These are phyloP conservation scores for Bryoerythrophyllum caledonicum DNA, from an alignment of 225 moss, liverwort and hornwort genomes.

Conservation along the genomic window DNA sequence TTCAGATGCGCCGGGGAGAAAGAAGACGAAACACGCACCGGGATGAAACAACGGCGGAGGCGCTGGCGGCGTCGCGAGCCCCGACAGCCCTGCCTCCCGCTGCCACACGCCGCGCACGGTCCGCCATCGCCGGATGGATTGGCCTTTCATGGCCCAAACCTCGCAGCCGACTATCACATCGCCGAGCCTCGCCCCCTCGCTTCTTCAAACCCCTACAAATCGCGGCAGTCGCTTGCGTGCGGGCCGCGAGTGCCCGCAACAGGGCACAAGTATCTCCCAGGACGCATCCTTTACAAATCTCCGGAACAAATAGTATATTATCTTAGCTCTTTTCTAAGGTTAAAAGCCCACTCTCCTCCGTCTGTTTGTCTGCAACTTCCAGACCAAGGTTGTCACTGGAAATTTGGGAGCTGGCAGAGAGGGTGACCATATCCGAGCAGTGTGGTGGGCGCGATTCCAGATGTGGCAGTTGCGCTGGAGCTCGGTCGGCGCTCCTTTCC, in stretches of 20 bases:
- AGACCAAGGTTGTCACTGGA: neutral
- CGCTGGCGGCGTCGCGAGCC: constrained; percentile 41
- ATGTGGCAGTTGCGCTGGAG: neutral
- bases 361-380: neutral
- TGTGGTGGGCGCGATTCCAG: neutral
- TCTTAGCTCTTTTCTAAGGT: too few species aligned
- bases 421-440: neutral
- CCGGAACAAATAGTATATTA: too few species aligned
- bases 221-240: neutral
- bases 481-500: neutral
- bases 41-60: constrained; percentile 42
- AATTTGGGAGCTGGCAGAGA: constrained; percentile 8
- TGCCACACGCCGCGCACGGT: constrained; percentile 3
- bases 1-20: too few species aligned
- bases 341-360: neutral
- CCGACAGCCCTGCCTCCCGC: constrained; percentile 29
- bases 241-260: constrained; percentile 14
- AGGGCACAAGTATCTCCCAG: neutral
- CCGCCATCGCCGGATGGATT: constrained; percentile 50
- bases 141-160: constrained; percentile 23
- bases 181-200: neutral
- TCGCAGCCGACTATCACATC: constrained; percentile 34
- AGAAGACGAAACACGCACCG: constrained; percentile 27
- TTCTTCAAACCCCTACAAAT: neutral
- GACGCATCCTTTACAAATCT: neutral